Base-by-base conservation (phyloP, 371 early-diverging fungal species). In the Mucor racemosus region DNA sequence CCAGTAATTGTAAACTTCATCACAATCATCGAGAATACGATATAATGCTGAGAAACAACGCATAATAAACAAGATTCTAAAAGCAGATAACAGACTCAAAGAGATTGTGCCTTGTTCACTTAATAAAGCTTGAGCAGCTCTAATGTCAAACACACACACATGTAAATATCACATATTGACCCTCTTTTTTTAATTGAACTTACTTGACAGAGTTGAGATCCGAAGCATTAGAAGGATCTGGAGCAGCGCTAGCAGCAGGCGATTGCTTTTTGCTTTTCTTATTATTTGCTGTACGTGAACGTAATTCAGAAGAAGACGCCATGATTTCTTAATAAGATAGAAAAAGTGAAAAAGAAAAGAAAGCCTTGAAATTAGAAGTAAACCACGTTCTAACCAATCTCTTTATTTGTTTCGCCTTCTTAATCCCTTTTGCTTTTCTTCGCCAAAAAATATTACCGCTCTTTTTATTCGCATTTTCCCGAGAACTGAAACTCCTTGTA, bases 1-100 rank as follows among this genome's bases (percentile, higher is more conserved):
- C 95, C 95, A 97, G 76, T 93, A 98, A 83, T 97, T 97, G 81
- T 88, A 97, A 8, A 93, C 94, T 74, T 98, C 96, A 75, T 98
- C 97, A 78, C 97, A 98, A 76, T 98, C 95, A 10, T 78, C 76
- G 33, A 90, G 73, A 56, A 88, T 86, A 35, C 88, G 84, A 62
- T 77, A 89, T 0, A 88, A 68, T n/a, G 88, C 90, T n/a, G 90
- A 88, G 14, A 84, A 73, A 46, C 88, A 76, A n/a, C 93, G 82
- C 1, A 84, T 77, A 9, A 86, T 76, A 34, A 89, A 72, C 19
- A 92, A 71, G 4, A 84, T 39, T 42, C 85, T 84, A 75, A 90
- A 88, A 5, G 87, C 90, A 10, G 88, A 72, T 0, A 79, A 75
- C 31, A 86, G 78, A 1, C 87, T 85, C 2, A 90, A 85, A 11